A percentile compares a stretch with the other conserved stretches of the same genome.
Conservation (phyloP, 371 early-diverging fungal species). For the Chytridium lagenaria region DNA sequence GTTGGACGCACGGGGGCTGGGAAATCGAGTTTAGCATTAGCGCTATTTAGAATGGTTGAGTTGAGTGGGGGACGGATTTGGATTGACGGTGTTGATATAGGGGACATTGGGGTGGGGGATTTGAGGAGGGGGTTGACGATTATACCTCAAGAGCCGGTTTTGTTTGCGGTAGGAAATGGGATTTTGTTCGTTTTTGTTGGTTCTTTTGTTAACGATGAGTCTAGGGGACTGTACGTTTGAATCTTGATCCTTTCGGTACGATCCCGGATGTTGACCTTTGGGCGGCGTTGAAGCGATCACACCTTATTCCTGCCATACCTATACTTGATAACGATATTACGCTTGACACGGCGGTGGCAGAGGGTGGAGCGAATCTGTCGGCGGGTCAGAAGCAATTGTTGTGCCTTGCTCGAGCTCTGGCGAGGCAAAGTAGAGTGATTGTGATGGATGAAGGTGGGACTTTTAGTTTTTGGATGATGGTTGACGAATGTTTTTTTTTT, state of each 20-base stretch:
- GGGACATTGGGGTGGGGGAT: conserved; percentile 41
- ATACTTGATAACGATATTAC: conserved; percentile 31
- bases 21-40: conserved; percentile 50
- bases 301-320: conserved; percentile 29
- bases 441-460: conserved; percentile 62
- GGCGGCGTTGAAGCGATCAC: conserved; percentile 66
- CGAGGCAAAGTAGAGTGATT: conserved; percentile 50
- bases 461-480: no score
- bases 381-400: conserved; percentile 62
- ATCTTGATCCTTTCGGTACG: conserved; percentile 65
- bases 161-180: conserved; percentile 48
- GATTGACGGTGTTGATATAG: conserved; percentile 48
- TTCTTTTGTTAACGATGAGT: no score
- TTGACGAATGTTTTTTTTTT: not conserved
- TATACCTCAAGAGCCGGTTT: conserved; percentile 57
- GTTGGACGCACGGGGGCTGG: conserved; percentile 58
- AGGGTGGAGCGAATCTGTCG: conserved; percentile 51
- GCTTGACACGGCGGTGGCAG: conserved; percentile 44
- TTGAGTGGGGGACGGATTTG: conserved; percentile 51
- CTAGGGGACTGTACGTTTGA: conserved; percentile 46
- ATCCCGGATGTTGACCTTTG: conserved; percentile 66
- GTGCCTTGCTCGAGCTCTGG: conserved; percentile 56
- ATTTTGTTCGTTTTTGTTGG: not conserved
- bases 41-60: conserved; percentile 58
- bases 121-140: conserved; percentile 48